Evolutionary conservation across 2,329 filamentous ascomycete species (phyloP).

Genomic region (Aspergillaceae sp.): DNA sequence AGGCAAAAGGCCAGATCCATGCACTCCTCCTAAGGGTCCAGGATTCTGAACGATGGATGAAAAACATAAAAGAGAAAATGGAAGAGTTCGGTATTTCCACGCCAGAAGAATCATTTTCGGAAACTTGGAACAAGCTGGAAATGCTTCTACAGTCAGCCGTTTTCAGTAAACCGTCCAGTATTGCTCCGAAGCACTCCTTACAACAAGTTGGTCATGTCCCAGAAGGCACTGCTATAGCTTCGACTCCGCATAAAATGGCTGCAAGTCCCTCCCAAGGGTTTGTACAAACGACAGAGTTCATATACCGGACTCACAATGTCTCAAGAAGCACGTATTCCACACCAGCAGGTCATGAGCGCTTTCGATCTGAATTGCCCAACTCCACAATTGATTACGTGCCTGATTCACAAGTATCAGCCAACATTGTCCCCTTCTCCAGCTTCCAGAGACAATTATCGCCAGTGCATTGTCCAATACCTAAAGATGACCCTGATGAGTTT

Average conservation of each 20-base stretch:
- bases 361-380: background rate
- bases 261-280: slow-evolving; percentile 1
- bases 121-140: slow-evolving; percentile 15
- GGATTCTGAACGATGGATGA: slow-evolving; percentile 17
- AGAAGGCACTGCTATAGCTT: background rate
- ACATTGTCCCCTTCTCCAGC: slow-evolving; percentile 27
- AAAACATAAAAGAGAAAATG: slow-evolving; percentile 13
- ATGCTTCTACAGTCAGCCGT: slow-evolving; percentile 6
- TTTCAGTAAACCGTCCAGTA: background rate
- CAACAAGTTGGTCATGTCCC: background rate
- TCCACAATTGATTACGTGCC: slow-evolving; percentile 1
- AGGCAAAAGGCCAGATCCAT: slow-evolving; percentile 17
- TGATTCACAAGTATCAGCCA: slow-evolving; percentile 2
- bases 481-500: slow-evolving; percentile 19
- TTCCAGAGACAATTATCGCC: slow-evolving; percentile 16
- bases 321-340: slow-evolving; percentile 6
- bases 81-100: slow-evolving; percentile 8
- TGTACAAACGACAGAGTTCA: slow-evolving; percentile 11
- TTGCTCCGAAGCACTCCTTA: background rate
- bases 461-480: slow-evolving; percentile 7
- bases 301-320: slow-evolving; percentile 11
- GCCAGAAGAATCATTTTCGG: slow-evolving; percentile 10
- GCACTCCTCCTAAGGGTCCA: slow-evolving; percentile 17
- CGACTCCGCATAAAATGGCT: background rate
- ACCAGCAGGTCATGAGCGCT: background rate